Conservation (phyloP, 2,329 filamentous ascomycete species). For the Exutisphaerella laricina region DNA sequence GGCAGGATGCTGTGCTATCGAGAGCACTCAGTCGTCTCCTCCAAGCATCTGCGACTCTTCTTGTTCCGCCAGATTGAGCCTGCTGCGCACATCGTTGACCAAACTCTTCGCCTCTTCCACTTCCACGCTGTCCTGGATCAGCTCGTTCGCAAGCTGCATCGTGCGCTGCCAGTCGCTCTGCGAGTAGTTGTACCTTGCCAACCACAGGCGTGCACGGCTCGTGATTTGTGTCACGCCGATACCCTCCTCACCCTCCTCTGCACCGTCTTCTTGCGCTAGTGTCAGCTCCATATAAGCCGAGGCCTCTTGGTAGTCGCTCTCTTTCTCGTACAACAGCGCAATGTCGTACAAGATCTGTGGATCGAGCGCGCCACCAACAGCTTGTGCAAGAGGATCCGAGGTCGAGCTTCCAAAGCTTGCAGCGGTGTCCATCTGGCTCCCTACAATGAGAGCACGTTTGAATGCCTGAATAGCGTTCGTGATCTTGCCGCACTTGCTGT, state of each 20-base stretch:
- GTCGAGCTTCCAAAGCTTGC: slow-evolving; percentile 40
- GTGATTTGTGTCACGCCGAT: slow-evolving; percentile 88
- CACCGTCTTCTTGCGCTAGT: slow-evolving; percentile 81
- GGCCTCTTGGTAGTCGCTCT: slow-evolving; percentile 71
- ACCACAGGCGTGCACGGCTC: slow-evolving; percentile 88
- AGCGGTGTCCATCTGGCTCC: slow-evolving; percentile 71
- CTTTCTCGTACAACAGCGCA: slow-evolving; percentile 77
- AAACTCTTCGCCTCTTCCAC: slow-evolving; percentile 95
- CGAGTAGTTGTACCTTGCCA: slow-evolving; percentile 74
- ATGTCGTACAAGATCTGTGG: slow-evolving; percentile 89
- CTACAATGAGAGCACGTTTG: slow-evolving; percentile 83
- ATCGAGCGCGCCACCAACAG: slow-evolving; percentile 61
- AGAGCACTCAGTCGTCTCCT: too few relatives aligned
- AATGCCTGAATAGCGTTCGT: slow-evolving; percentile 92
- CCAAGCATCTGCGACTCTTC: slow-evolving; percentile 7
- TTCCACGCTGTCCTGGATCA: slow-evolving; percentile 93
- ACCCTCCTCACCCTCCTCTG: slow-evolving; percentile 45
- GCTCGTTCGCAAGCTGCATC: slow-evolving; percentile 75
- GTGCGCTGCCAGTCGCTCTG: slow-evolving; percentile 69
- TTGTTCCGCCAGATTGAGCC: slow-evolving; percentile 47
- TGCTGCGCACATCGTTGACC: slow-evolving; percentile 75
- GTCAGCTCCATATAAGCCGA: slow-evolving; percentile 95
- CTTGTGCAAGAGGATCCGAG: slow-evolving; percentile 44
- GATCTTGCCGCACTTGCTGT: slow-evolving; percentile 80
- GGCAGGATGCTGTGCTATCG: background rate